Percentiles rank a stretch among this genome's conserved stretches.
These are phyloP conservation scores for Lyophyllum shimeji DNA, from an alignment of 768 basidiomycete genomes.

Conservation along the genomic window DNA sequence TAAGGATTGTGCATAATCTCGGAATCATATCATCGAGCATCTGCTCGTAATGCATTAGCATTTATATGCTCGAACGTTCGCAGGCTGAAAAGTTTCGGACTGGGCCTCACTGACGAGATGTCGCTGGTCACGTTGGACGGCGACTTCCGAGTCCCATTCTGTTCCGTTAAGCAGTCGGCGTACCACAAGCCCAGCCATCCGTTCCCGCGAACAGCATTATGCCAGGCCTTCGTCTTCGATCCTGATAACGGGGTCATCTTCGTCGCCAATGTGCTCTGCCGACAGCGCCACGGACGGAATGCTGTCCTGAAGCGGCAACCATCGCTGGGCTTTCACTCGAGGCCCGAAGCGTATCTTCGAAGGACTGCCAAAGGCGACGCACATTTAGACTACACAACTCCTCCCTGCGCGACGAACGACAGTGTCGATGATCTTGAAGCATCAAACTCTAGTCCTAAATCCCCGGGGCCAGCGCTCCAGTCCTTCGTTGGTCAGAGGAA, in stretches of 20 bases:
- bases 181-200: slow-evolving; percentile 13
- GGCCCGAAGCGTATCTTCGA: slow-evolving; percentile 21
- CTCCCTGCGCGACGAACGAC: slow-evolving; percentile 26
- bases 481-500: no score
- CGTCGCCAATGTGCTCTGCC: slow-evolving; percentile 13
- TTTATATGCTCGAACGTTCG: no score
- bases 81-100: no score
- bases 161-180: no score
- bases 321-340: slow-evolving; percentile 24
- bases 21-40: background rate
- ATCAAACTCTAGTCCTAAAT: no score
- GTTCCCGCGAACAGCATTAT: slow-evolving; percentile 9
- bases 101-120: no score
- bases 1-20: background rate
- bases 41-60: background rate
- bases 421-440: no score
- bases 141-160: no score
- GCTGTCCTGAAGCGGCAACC: background rate
- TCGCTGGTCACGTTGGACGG: no score
- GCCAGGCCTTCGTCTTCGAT: slow-evolving; percentile 14
- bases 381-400: slow-evolving; percentile 13
- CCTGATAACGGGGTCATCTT: slow-evolving; percentile 9
- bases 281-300: slow-evolving; percentile 7
- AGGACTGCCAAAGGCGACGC: slow-evolving; percentile 17
- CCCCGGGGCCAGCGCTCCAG: no score